Conservation (phyloP, 73 alveolate species). For the Symbiodinium natans region DNA sequence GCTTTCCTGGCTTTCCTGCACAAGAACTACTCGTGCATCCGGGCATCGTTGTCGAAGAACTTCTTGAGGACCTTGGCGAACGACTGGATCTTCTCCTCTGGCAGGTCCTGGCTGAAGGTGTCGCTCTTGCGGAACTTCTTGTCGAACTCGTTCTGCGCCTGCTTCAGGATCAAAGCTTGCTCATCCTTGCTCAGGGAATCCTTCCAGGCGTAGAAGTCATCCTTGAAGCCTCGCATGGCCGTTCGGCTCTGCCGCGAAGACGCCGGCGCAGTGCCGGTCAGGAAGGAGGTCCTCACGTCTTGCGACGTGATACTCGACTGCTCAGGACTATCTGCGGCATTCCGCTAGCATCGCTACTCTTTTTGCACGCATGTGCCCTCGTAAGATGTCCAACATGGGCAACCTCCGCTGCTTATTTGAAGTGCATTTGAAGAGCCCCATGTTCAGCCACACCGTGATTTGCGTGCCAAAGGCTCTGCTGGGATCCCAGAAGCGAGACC, state of each 20-base stretch:
- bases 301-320: too few relatives aligned
- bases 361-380: too few relatives aligned
- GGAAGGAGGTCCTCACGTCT: constrained; percentile 1
- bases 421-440: too few relatives aligned
- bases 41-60: constrained; percentile 63
- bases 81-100: constrained; percentile 79
- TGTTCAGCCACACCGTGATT: too few relatives aligned
- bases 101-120: constrained; percentile 27
- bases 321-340: too few relatives aligned
- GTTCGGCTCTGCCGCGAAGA: constrained; percentile 31
- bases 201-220: constrained; percentile 86
- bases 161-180: constrained; percentile 80
- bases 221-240: constrained; percentile 86
- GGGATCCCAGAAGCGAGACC: neutral
- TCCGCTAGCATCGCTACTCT: too few relatives aligned
- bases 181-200: constrained; percentile 83
- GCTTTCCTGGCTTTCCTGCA: neutral
- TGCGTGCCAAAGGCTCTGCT: neutral
- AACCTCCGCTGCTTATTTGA: too few relatives aligned
- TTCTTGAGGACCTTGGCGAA: constrained; percentile 65
- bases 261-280: neutral
- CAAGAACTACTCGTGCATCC: neutral
- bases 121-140: constrained; percentile 76
- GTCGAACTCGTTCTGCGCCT: constrained; percentile 90
- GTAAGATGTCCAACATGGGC: too few relatives aligned